Base-by-base conservation (phyloP, 805 yeast species). In the Starmerella stellata region DNA sequence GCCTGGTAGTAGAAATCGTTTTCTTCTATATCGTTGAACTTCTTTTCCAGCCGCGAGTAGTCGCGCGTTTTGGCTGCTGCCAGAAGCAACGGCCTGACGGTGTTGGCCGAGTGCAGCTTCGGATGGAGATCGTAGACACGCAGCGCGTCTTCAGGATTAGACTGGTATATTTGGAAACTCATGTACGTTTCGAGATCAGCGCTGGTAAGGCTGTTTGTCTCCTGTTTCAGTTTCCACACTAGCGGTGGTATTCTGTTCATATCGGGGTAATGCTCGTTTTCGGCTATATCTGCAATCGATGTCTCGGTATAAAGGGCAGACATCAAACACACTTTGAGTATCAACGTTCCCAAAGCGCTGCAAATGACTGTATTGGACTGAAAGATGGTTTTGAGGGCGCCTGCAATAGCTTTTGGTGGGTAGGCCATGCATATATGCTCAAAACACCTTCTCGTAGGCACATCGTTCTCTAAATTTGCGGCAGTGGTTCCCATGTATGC, bases 11-110 rank as follows among this genome's bases (percentile, higher is more conserved):
- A 5, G 7, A n/a, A 3, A 30, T 28, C 20, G 33, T 13, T 5
- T 20, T 4, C 14, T 27, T 44, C 48, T 2, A 46, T 35, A 3
- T 15, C 28, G 16, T 73, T 75, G 52, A 77, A 76, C 35, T 68
- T 68, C 11, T 55, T 46, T 52, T 72, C 76, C 41, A 78, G 56
- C 5, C 64, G 56, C 17, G 55, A 55, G 79, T 80, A 77, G 44
- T 69, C 64, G 29, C 61, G 56, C 17, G 58, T 49, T 30, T 56
- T 50, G 9, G 72, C 68, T 43, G 69, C 61, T 1, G 72, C 61
- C 11, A 57, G 47, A 33, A 75, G 57, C 18, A 74, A 44, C 13
- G 67, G 59, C 38, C 66, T 71, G 34, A 65, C 65, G 43, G 69
- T 77, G 15, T 53, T 53, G 34, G 65, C 68, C 38, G 57, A 53